A percentile compares a stretch with the other conserved stretches of the same genome.
These are phyloP conservation scores for Scalesia atractyloides DNA, from an alignment of 129 eudicot species.

Conservation along the genomic window DNA sequence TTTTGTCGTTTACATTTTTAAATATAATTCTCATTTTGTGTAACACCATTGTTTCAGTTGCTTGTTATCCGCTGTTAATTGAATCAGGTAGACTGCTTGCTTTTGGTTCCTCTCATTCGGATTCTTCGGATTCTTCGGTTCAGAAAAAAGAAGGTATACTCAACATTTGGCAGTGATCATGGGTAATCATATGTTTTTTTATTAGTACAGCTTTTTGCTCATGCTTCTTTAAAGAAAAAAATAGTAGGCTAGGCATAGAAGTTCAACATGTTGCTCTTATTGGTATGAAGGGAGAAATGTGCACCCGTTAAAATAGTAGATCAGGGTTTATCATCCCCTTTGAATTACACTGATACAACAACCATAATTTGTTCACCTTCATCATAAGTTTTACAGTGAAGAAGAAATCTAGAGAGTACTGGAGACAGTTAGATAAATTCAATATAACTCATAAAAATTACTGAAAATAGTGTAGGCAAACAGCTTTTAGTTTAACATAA, in stretches of 20 bases:
- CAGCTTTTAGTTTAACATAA: background rate
- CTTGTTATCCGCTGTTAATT: too few species aligned
- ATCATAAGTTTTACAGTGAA: background rate
- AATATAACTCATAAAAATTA: background rate
- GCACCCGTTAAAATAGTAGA: background rate
- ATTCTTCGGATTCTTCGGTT: too few species aligned
- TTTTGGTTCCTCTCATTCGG: background rate
- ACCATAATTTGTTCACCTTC: background rate
- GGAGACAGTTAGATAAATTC: background rate
- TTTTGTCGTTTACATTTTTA: too few species aligned
- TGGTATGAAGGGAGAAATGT: background rate
- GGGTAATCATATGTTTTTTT: background rate
- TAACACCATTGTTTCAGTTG: too few species aligned
- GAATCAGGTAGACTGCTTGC: too few species aligned
- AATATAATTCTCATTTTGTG: too few species aligned
- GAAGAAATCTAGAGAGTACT: background rate
- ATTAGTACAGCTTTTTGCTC: background rate
- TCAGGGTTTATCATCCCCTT: background rate
- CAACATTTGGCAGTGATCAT: background rate
- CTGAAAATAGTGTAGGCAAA: background rate
- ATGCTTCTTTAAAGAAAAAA: background rate
- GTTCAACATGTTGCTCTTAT: background rate
- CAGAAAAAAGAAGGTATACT: background rate
- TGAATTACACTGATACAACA: background rate
- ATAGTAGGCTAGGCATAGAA: background rate